phyloP scores from a whole-genome alignment of 2,329 filamentous ascomycete species.

The Dothistroma pini region DNA sequence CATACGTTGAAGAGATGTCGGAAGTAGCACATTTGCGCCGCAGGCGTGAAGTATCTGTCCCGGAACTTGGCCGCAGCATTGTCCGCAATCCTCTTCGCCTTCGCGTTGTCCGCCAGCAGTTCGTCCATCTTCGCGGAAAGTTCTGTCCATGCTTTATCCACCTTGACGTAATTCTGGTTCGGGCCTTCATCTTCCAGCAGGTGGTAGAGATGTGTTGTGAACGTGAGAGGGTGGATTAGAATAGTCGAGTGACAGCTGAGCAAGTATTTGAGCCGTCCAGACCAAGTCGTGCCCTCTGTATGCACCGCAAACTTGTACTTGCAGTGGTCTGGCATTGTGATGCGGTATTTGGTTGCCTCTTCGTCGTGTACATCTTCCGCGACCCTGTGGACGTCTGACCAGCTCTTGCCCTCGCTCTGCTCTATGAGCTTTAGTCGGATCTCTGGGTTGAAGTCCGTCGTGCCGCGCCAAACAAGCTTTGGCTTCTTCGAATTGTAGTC shows the following conservation, averaged over 20 bases:
- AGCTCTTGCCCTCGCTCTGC: slow-evolving; percentile 35
- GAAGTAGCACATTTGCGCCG: slow-evolving; percentile 35
- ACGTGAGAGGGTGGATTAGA: slow-evolving; percentile 31
- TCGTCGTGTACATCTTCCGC: slow-evolving; percentile 26
- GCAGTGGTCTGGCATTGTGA: slow-evolving; percentile 34
- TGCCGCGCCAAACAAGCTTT: slow-evolving; percentile 50
- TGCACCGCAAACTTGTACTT: slow-evolving; percentile 33
- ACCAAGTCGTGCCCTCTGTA: slow-evolving; percentile 36
- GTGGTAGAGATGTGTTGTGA: slow-evolving; percentile 33
- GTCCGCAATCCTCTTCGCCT: slow-evolving; percentile 26
- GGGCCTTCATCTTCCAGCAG: slow-evolving; percentile 27
- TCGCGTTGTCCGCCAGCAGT: slow-evolving; percentile 23
- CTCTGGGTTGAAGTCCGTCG: slow-evolving; percentile 33
- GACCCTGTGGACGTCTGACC: slow-evolving; percentile 43
- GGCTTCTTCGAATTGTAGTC: slow-evolving; percentile 42
- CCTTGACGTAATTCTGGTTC: slow-evolving; percentile 33
- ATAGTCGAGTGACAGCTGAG: slow-evolving; percentile 34
- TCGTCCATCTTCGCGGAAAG: slow-evolving; percentile 27
- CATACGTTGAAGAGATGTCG: slow-evolving; percentile 31
- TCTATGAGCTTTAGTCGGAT: slow-evolving; percentile 34
- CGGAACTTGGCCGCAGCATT: slow-evolving; percentile 24
- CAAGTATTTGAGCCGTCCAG: slow-evolving; percentile 35
- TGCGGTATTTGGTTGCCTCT: slow-evolving; percentile 24
- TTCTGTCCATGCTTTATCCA: slow-evolving; percentile 32
- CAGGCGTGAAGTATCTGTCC: slow-evolving; percentile 26